Percentiles rank a stretch among this genome's conserved stretches.
These are phyloP conservation scores for Ormosia semicastrata DNA, from an alignment of 306 rosid species.

Conservation along the genomic window DNA sequence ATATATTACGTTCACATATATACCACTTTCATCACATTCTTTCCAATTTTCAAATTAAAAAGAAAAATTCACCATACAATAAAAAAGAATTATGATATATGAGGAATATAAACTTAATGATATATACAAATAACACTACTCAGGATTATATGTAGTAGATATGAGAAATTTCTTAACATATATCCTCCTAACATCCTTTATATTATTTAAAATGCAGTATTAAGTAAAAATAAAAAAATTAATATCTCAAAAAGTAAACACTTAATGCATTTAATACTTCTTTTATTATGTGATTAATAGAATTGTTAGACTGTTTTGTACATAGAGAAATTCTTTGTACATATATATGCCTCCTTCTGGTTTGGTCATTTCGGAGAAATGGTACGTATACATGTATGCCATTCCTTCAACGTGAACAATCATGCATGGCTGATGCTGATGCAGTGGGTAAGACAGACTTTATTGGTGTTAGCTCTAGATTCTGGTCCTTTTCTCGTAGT, in stretches of 20 bases:
- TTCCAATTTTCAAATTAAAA: background rate
- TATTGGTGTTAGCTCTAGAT: slow-evolving; percentile 28
- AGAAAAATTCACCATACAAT: no score
- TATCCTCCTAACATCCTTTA: background rate
- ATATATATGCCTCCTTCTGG: background rate
- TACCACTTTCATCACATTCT: background rate
- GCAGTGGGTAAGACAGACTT: background rate
- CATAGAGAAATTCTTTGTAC: no score
- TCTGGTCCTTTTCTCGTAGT: background rate
- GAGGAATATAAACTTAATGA: background rate
- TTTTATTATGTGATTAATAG: background rate
- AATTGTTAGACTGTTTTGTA: background rate
- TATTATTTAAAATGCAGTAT: background rate
- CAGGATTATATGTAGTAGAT: background rate
- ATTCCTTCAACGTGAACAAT: slow-evolving; percentile 32
- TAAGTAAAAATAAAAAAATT: background rate
- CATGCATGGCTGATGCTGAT: slow-evolving; percentile 24
- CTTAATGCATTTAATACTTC: background rate
- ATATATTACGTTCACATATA: background rate
- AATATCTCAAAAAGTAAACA: no score
- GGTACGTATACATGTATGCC: background rate
- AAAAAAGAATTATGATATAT: background rate
- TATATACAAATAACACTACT: background rate
- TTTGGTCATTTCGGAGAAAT: slow-evolving; percentile 15
- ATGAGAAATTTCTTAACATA: background rate